Evolutionary conservation across 1,284 basidiomycete genomes (phyloP).

Genomic region (Cryptococcus sp.): DNA sequence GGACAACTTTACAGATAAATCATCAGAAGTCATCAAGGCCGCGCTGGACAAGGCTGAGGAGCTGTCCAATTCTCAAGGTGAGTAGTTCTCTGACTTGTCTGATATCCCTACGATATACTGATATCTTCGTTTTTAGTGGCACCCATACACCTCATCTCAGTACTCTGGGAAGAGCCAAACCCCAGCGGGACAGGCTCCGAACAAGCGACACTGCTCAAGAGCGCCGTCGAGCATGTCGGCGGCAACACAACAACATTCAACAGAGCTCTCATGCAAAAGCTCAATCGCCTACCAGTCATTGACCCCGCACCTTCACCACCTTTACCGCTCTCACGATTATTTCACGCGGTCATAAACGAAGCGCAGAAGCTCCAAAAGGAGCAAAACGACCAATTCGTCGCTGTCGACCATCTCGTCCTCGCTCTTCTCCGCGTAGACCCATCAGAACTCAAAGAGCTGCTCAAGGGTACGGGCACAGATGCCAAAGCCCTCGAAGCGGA

Average conservation of each 20-base stretch:
- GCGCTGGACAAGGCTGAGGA: conserved; percentile 57
- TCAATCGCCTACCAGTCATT: conserved; percentile 71
- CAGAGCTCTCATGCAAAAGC: conserved; percentile 43
- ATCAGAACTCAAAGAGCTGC: conserved; percentile 52
- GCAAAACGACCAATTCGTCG: conserved; percentile 85
- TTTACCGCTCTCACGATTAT: conserved; percentile 62
- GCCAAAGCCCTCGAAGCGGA: conserved; percentile 58
- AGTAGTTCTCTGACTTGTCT: conserved; percentile 8
- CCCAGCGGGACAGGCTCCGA: conserved; percentile 19
- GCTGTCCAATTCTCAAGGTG: conserved; percentile 48
- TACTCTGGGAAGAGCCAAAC: conserved; percentile 48
- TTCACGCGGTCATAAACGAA: conserved; percentile 72
- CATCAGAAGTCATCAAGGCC: conserved; percentile 58
- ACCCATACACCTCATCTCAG: conserved; percentile 52
- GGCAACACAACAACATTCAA: conserved; percentile 48
- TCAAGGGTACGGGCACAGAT: conserved; percentile 56
- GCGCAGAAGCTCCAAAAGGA: conserved; percentile 80
- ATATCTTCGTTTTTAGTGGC: conserved; percentile 33
- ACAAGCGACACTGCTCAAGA: conserved; percentile 47
- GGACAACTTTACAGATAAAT: conserved; percentile 55
- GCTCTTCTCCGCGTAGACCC: conserved; percentile 65
- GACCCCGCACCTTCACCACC: conserved; percentile 81
- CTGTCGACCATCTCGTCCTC: conserved; percentile 79
- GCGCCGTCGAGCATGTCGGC: conserved; percentile 48
- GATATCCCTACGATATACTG: too few relatives aligned